These are phyloP conservation scores for Chrysanthemum makinoi DNA, from an alignment of 129 eudicot species.

Conservation along the genomic window DNA sequence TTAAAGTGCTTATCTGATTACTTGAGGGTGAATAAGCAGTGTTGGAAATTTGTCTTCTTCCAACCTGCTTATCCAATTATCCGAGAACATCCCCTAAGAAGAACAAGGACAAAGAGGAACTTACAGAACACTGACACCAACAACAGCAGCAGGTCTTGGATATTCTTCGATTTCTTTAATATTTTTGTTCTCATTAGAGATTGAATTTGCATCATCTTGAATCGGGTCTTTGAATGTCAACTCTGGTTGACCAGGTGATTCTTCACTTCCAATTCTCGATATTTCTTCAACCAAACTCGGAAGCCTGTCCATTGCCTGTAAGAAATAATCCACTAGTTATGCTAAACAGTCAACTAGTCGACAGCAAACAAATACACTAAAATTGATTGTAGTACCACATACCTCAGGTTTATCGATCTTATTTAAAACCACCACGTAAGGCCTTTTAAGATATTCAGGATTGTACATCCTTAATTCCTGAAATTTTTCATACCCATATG, in stretches of 20 bases:
- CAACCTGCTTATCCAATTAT: no score
- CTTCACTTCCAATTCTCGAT: conserved; percentile 55
- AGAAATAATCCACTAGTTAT: conserved; percentile 13
- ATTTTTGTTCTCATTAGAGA: conserved; percentile 38
- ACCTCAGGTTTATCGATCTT: conserved; percentile 90
- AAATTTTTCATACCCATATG: conserved; percentile 13
- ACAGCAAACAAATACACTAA: neutral
- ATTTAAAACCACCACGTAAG: conserved; percentile 79
- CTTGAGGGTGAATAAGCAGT: no score
- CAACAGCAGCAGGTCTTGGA: conserved; percentile 80
- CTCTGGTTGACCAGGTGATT: conserved; percentile 4
- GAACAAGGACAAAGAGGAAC: conserved; percentile 22
- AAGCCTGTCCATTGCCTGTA: conserved; percentile 70
- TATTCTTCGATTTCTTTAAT: conserved; percentile 84
- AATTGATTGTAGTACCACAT: conserved; percentile 15
- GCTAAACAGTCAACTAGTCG: conserved; percentile 4
- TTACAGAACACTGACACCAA: conserved; percentile 96
- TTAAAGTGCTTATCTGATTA: no score
- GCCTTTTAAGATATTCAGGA: conserved; percentile 94
- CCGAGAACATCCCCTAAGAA: neutral
- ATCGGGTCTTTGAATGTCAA: neutral
- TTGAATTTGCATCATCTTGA: conserved; percentile 26
- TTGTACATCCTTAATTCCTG: conserved; percentile 98
- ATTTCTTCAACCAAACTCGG: conserved; percentile 64
- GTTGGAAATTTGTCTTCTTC: no score